phyloP scores from a whole-genome alignment of 225 moss, liverwort and hornwort species.

The Polytrichum formosum region DNA sequence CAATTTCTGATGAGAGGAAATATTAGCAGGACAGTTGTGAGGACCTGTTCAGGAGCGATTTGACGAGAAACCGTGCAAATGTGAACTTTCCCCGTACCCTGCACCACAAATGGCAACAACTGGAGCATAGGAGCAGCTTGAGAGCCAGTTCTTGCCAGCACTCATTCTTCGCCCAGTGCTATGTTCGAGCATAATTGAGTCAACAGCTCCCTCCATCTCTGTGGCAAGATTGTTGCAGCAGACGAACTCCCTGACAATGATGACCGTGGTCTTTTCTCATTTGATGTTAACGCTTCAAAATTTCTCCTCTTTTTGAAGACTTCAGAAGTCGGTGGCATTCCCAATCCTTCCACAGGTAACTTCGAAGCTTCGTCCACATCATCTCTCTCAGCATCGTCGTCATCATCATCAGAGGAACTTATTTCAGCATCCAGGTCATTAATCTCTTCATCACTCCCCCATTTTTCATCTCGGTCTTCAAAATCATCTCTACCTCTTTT shows the following conservation, averaged over 20 bases:
- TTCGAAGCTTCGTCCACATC: constrained; percentile 11
- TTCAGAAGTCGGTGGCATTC: constrained; percentile 13
- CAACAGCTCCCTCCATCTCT: constrained; percentile 48
- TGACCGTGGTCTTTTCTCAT: constrained; percentile 25
- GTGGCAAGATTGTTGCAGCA: constrained; percentile 30
- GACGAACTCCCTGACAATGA: constrained; percentile 18
- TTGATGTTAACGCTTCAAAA: constrained; percentile 3
- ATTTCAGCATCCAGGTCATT: constrained; percentile 49
- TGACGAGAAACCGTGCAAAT: constrained; percentile 72
- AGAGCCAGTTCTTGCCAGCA: not conserved
- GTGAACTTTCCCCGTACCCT: constrained; percentile 83
- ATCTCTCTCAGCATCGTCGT: constrained; percentile 6
- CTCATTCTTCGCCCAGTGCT: not conserved
- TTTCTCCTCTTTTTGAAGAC: constrained; percentile 15
- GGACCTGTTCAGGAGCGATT: constrained; percentile 82
- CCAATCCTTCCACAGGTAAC: constrained; percentile 20
- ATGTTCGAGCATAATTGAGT: constrained; percentile 19
- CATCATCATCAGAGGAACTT: constrained; percentile 32
- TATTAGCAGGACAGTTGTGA: no score
- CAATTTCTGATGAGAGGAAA: no score
- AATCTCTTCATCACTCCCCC: constrained; percentile 13
- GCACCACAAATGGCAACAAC: constrained; percentile 72
- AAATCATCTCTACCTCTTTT: constrained; percentile 9
- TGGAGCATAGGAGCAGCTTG: constrained; percentile 21
- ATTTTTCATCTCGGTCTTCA: constrained; percentile 3